These are phyloP conservation scores for Paramecium biaurelia DNA, from an alignment of 73 alveolate species.

Conservation along the genomic window DNA sequence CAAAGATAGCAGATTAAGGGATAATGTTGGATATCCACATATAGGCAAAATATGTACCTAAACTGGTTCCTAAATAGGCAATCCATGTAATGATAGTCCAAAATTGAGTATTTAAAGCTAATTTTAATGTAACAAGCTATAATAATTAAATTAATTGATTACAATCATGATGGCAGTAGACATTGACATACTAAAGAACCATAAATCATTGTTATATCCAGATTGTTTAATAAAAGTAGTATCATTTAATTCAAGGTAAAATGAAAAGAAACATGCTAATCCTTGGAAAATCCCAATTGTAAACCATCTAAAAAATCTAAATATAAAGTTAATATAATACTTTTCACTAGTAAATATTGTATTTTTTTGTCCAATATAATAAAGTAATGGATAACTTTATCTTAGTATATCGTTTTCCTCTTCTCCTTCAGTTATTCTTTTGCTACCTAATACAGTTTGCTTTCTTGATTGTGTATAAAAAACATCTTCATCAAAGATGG, in stretches of 20 bases:
- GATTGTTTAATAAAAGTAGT: not conserved
- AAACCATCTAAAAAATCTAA: slow-evolving; percentile 50
- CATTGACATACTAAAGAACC: slow-evolving; percentile 61
- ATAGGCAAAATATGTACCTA: slow-evolving; percentile 44
- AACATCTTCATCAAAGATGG: slow-evolving; percentile 90
- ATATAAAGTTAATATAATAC: not conserved
- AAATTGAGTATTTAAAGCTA: slow-evolving; percentile 40
- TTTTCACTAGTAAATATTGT: slow-evolving; percentile 50
- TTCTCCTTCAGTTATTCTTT: slow-evolving; percentile 9
- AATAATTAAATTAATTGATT: not conserved
- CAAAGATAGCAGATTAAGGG: not conserved
- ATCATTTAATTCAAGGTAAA: slow-evolving; percentile 5
- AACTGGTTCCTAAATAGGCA: slow-evolving; percentile 1
- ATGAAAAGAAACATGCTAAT: slow-evolving; percentile 44
- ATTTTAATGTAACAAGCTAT: slow-evolving; percentile 54
- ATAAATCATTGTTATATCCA: slow-evolving; percentile 47
- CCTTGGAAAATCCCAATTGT: slow-evolving; percentile 33
- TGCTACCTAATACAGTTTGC: not conserved
- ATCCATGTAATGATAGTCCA: slow-evolving; percentile 59
- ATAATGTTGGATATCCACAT: not conserved
- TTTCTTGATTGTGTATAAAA: slow-evolving; percentile 54
- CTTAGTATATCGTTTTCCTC: slow-evolving; percentile 38
- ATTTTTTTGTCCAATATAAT: slow-evolving; percentile 58
- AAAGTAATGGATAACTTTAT: slow-evolving; percentile 53
- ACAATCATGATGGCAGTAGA: slow-evolving; percentile 56